Conservation (phyloP, 2,329 filamentous ascomycete genomes). For the Sarocladium kiliense region DNA sequence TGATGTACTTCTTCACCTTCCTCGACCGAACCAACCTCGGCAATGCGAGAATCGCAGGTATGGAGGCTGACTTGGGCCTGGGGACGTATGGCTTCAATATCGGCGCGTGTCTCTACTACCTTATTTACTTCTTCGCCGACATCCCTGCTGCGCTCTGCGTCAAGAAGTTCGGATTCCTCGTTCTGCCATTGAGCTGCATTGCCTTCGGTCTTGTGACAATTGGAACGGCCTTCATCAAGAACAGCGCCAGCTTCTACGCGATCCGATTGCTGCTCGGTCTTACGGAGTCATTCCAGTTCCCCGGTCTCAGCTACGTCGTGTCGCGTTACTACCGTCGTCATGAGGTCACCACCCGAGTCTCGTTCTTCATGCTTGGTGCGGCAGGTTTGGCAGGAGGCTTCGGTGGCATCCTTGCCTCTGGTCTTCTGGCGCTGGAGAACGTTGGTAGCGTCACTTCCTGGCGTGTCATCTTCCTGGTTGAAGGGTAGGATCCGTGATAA, state of each 20-base stretch:
- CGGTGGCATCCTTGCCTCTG: conserved; percentile 50
- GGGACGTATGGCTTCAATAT: conserved; percentile 45
- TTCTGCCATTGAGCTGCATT: conserved; percentile 28
- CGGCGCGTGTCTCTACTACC: conserved; percentile 54
- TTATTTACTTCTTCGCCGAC: conserved; percentile 51
- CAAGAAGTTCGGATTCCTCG: conserved; percentile 47
- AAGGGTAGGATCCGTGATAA: conserved; percentile 28
- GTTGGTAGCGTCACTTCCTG: conserved; percentile 33
- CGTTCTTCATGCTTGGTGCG: conserved; percentile 48
- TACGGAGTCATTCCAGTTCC: conserved; percentile 54
- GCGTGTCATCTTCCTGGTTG: conserved; percentile 61
- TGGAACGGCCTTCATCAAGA: conserved; percentile 47
- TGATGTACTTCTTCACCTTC: conserved; percentile 50
- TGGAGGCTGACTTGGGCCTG: conserved; percentile 43
- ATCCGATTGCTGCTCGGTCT: conserved; percentile 46
- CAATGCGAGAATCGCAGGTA: conserved; percentile 33
- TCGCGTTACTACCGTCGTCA: conserved; percentile 51
- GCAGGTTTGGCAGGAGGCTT: conserved; percentile 53
- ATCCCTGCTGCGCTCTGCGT: conserved; percentile 51
- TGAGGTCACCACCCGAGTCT: conserved; percentile 50
- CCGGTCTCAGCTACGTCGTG: conserved; percentile 51
- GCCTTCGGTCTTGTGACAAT: conserved; percentile 52
- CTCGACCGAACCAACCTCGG: conserved; percentile 45
- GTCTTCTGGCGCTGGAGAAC: conserved; percentile 19
- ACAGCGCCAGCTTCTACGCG: conserved; percentile 39